Evolutionary conservation across 371 early-diverging fungal species (phyloP).

Genomic region (Mortierella sp.): DNA sequence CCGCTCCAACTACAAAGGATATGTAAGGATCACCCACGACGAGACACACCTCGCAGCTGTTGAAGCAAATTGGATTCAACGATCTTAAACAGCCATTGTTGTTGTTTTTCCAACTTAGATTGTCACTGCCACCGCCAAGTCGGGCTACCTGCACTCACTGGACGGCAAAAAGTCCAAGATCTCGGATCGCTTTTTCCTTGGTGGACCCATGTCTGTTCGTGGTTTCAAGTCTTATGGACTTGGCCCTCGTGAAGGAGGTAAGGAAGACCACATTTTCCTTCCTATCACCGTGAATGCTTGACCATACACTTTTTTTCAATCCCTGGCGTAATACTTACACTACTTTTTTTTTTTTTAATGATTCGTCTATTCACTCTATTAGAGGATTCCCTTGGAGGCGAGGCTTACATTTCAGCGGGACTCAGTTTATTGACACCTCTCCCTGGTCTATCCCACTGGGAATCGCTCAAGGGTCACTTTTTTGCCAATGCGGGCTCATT

Average conservation of each 20-base stretch:
- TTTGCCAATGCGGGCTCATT: conserved; percentile 90
- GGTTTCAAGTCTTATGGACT: conserved; percentile 90
- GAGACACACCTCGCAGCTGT: background rate
- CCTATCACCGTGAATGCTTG: conserved; percentile 26
- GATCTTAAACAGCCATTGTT: no score
- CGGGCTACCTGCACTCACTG: conserved; percentile 75
- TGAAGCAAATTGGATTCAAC: no score
- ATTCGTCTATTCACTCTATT: background rate
- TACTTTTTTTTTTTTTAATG: background rate
- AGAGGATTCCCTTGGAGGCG: conserved; percentile 92
- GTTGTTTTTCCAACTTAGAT: no score
- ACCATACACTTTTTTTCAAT: background rate
- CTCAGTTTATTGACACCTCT: conserved; percentile 84
- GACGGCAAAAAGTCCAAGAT: conserved; percentile 65
- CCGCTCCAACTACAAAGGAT: conserved; percentile 58
- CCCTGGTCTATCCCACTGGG: conserved; percentile 68
- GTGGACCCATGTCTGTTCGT: conserved; percentile 87
- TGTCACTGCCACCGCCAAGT: conserved; percentile 59
- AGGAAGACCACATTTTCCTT: background rate
- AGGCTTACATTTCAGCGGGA: conserved; percentile 82
- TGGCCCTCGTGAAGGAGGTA: conserved; percentile 83
- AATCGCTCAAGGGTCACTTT: conserved; percentile 81
- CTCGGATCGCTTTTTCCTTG: conserved; percentile 88
- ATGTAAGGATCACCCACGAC: conserved; percentile 56
- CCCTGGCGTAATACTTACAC: no score